Base-by-base conservation (phyloP, 2,329 filamentous ascomycete genomes). In the Alternaria atra region DNA sequence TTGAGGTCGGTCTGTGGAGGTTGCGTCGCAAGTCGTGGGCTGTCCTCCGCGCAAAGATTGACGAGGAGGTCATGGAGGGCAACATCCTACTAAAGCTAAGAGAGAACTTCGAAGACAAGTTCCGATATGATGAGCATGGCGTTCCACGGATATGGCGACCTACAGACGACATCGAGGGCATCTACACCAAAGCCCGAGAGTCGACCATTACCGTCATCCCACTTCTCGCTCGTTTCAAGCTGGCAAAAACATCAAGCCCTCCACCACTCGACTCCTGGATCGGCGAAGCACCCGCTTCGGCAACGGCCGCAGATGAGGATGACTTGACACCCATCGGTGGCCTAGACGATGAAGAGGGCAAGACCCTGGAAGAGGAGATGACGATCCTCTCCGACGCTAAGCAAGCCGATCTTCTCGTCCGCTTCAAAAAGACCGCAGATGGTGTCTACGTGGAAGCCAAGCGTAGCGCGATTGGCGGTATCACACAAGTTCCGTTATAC, bases 101-200 rank as follows among this genome's bases (percentile, higher is more conserved):
- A 35, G 95, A 99, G 80, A 98, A 97, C 82, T 99, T 99, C 69
- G 95, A 99, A 80, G 95, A 99, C 82, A 97, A 97, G 80, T 99
- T 99, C 86, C 90, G 95, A 66, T 99, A 99, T 73, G 95, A 99
- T 73, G 94, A 97, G 61, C 89, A 89, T 6, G 95, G 95, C 27
- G 95, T 99, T 5, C 95, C 95, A 5, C 87, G 95, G 61, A 97
- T 99, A 79, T 99, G 95, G 95, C 89, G 94, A 25, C 95, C 95
- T 1, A 94, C 90, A 2, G 95, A 99, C 76, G 95, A 99, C 75
- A 99, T 99, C 63, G 95, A 99, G 82, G 94, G 94, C 46, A 84
- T 96, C 42, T 99, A 98, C 80, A 97, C 93, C 35, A 90, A 89
- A 65, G 94, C 95, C 4, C 89, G 94, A 66, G 94, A 98, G 80